A percentile compares a stretch with the other conserved stretches of the same genome.
Evolutionary conservation across 2,329 filamentous ascomycete genomes (phyloP).

Genomic region (Colletotrichum musae): DNA sequence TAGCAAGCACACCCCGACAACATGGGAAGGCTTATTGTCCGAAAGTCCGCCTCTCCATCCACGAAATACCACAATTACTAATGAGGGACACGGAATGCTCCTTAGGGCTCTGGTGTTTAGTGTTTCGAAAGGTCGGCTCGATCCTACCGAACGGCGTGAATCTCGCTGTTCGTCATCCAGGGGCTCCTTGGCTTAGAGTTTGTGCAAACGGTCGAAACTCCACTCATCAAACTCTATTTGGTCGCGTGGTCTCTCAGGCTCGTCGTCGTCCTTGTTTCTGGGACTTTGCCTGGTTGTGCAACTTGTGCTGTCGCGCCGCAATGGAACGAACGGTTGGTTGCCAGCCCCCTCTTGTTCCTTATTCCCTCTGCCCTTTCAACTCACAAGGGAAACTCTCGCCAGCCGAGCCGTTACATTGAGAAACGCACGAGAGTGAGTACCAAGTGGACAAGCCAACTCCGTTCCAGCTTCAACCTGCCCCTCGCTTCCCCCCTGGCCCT

Average conservation of each 20-base stretch:
- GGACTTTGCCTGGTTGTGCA: neutral
- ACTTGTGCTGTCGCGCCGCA: neutral
- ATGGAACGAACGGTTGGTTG: neutral
- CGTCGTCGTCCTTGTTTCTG: neutral
- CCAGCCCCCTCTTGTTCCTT: neutral
- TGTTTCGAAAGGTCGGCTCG: conserved; percentile 24
- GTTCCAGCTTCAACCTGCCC: neutral
- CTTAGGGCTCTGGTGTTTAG: neutral
- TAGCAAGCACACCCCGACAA: neutral
- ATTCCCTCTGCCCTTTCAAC: neutral
- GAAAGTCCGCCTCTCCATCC: neutral
- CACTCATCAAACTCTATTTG: conserved; percentile 30
- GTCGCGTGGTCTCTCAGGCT: conserved; percentile 9
- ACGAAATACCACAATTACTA: neutral
- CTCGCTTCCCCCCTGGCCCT: neutral
- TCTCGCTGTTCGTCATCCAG: conserved; percentile 7
- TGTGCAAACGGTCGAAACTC: conserved; percentile 5
- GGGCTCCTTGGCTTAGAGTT: conserved; percentile 1
- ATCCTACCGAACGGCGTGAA: conserved; percentile 17
- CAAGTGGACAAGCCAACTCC: neutral
- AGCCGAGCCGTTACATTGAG: neutral
- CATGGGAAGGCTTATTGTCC: neutral
- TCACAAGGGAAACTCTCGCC: neutral
- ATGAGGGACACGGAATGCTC: neutral
- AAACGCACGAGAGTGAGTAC: neutral